Conservation (phyloP, 1,139 yeast species). For the Blastobotrys apis region DNA sequence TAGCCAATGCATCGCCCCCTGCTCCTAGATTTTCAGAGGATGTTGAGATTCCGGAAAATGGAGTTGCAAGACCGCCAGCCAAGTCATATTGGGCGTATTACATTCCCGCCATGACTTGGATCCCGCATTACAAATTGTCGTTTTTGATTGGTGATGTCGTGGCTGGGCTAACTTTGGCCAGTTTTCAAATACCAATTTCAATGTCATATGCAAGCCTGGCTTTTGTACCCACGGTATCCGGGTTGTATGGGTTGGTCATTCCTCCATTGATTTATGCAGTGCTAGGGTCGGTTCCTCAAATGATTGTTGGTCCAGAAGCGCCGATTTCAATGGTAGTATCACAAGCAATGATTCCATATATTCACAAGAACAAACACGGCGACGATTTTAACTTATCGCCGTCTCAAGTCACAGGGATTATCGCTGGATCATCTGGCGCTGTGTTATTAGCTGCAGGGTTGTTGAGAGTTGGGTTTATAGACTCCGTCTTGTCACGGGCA, state of each 20-base stretch:
- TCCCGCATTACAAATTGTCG: conserved; percentile 51
- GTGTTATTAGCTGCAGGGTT: conserved; percentile 73
- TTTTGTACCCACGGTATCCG: conserved; percentile 83
- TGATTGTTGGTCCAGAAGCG: conserved; percentile 97
- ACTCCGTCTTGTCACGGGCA: conserved; percentile 79
- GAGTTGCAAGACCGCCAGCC: conserved; percentile 9
- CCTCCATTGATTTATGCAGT: conserved; percentile 80
- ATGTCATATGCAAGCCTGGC: conserved; percentile 89
- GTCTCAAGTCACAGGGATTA: conserved; percentile 63
- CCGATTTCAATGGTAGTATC: conserved; percentile 90
- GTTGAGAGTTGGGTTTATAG: conserved; percentile 81
- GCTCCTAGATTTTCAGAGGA: no score
- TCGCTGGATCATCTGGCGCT: conserved; percentile 76
- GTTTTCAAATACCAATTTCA: conserved; percentile 87
- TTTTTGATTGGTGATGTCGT: conserved; percentile 68
- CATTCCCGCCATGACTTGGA: conserved; percentile 78
- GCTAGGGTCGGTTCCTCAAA: conserved; percentile 90
- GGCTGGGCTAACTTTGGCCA: conserved; percentile 85
- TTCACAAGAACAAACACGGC: conserved; percentile 22
- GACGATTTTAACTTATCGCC: conserved; percentile 46
- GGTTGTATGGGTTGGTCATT: conserved; percentile 73
- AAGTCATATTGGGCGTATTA: conserved; percentile 54
- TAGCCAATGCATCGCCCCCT: neutral
- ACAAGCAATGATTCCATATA: conserved; percentile 66
- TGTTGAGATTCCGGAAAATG: conserved; percentile 11